Conservation (phyloP, 176 grass and related monocot genomes). For the Raddia distichophylla region DNA sequence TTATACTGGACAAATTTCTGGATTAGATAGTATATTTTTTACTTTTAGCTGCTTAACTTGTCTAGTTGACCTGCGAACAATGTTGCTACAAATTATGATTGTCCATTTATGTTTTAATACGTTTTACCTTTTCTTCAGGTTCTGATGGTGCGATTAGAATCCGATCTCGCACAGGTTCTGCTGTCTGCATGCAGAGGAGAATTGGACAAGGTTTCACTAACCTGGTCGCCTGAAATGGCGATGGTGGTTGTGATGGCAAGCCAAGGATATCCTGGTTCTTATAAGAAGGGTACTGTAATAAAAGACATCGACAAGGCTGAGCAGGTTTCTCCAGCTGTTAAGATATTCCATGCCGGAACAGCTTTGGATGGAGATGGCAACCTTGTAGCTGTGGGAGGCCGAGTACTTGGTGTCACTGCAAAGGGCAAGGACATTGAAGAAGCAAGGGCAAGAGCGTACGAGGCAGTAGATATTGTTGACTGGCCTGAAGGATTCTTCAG, state of each 20-base stretch:
- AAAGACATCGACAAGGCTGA: conserved; percentile 77
- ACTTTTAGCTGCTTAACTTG: background rate
- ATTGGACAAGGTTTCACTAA: conserved; percentile 57
- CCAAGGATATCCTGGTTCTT: conserved; percentile 73
- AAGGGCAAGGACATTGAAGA: conserved; percentile 80
- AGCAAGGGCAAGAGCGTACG: conserved; percentile 64
- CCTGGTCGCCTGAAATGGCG: conserved; percentile 68
- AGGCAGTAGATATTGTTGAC: conserved; percentile 57
- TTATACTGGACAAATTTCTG: background rate
- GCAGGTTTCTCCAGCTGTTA: conserved; percentile 63
- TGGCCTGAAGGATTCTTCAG: conserved; percentile 88
- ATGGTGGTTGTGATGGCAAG: conserved; percentile 90
- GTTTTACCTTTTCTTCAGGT: conserved; percentile 49
- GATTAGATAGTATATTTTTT: background rate
- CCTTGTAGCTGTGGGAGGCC: conserved; percentile 61
- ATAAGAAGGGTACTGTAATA: conserved; percentile 78
- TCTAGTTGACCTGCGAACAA: background rate
- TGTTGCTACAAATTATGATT: background rate
- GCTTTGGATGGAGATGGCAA: conserved; percentile 61
- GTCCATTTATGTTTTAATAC: background rate
- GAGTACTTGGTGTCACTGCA: conserved; percentile 71
- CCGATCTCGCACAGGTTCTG: conserved; percentile 69
- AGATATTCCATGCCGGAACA: conserved; percentile 88
- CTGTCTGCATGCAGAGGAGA: conserved; percentile 74
- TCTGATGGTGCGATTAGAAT: conserved; percentile 85